phyloP scores from a whole-genome alignment of 352 stramenopile species.

The Phytophthora foliorum region DNA sequence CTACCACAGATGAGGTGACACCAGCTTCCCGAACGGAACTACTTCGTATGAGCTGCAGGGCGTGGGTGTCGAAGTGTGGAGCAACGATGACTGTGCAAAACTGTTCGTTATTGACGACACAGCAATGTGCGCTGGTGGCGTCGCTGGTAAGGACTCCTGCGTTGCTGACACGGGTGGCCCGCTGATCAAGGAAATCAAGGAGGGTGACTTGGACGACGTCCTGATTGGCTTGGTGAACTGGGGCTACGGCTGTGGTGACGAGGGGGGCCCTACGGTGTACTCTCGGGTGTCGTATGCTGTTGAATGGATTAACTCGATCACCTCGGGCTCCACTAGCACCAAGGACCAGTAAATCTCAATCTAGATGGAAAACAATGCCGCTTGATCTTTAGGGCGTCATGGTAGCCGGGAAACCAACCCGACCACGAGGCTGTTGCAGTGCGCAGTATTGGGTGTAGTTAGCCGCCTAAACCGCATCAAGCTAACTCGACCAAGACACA shows the following conservation, averaged over 20 bases:
- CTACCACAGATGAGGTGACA: slow-evolving; percentile 23
- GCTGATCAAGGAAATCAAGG: slow-evolving; percentile 40
- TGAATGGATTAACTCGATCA: slow-evolving; percentile 38
- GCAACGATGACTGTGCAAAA: slow-evolving; percentile 32
- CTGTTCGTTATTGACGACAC: slow-evolving; percentile 28
- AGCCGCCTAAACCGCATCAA: no score
- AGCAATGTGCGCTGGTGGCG: slow-evolving; percentile 53
- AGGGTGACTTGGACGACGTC: slow-evolving; percentile 34
- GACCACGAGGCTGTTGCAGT: no score
- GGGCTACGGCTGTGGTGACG: slow-evolving; percentile 52
- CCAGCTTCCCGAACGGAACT: slow-evolving; percentile 29
- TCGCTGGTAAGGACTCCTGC: slow-evolving; percentile 33
- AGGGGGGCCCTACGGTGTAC: slow-evolving; percentile 59
- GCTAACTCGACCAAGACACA: not conserved
- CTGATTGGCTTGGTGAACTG: slow-evolving; percentile 63
- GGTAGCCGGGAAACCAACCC: not conserved
- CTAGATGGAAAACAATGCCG: not conserved
- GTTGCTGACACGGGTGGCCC: slow-evolving; percentile 58
- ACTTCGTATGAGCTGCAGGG: slow-evolving; percentile 33
- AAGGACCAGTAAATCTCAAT: not conserved
- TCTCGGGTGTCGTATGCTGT: slow-evolving; percentile 51
- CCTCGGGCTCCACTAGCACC: not conserved
- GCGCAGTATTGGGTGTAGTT: no score
- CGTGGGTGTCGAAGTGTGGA: slow-evolving; percentile 39
- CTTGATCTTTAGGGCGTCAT: no score